Base-by-base conservation (phyloP, 176 grass and related monocot genomes). In the Eragrostis curvula region DNA sequence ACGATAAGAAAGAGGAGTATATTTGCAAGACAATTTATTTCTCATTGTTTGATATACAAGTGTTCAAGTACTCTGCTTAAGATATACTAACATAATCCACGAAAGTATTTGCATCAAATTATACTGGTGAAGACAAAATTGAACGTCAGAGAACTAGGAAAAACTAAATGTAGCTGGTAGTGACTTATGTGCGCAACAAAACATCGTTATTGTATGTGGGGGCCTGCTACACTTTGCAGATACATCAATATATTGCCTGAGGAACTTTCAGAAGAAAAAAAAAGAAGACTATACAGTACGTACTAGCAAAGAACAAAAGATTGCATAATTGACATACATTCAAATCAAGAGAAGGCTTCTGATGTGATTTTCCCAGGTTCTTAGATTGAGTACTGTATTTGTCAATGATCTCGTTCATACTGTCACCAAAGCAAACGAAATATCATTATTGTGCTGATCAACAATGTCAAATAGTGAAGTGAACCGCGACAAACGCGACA, bases 391-490 rank as follows among this genome's bases (percentile, higher is more conserved):
- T 82, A 66, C 53, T 84, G 20, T 92, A 91, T 87, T 92, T 97
- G 77, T 92, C 89, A 69, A 97, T 71, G 79, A 91, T 86, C 46
- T 84, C 85, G 24, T 94, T 90, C 91, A 94, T 92, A 69, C 94
- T 97, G 77, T 73, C 52, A 79, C 8, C 39, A 86, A 83, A 93
- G 56, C 3, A 80, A 82, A 81, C 60, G 17, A 5, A 63, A 71
- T 75, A 68, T 45, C 64, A 73, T 21, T 77, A 82, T 78, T 47
- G 14, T 17, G 7, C 21, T 45, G 78, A 59, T 12, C 39, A 41
- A 83, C 3, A 75, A 18, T 15, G 61, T 55, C 12, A 15, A 36
- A 4, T 36, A 36, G 32, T 36, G 32, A 24, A 24, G 1, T n/a
- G 64, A 64, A 63, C 48, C 16, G 80, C 77, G 0, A 68, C 24